Percentiles rank a stretch among this genome's conserved stretches.
Evolutionary conservation across 2,329 filamentous ascomycete genomes (phyloP).

Genomic region (Alternaria triticina): DNA sequence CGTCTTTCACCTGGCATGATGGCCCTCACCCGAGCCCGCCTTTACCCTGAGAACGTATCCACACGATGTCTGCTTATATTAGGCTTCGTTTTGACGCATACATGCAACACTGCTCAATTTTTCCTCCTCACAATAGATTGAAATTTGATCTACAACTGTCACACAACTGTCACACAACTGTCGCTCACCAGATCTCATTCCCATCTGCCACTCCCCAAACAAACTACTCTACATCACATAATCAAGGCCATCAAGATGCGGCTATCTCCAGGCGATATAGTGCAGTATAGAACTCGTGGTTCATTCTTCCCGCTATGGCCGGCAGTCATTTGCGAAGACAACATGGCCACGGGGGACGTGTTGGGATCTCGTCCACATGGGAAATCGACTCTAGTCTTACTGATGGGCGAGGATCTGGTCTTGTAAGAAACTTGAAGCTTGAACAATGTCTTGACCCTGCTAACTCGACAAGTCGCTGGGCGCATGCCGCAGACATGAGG

Average conservation of each 20-base stretch:
- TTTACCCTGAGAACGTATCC: slow-evolving; percentile 1
- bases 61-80: not conserved
- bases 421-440: slow-evolving; percentile 13
- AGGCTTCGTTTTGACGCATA: not conserved
- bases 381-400: slow-evolving; percentile 18
- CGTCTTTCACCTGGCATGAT: slow-evolving; percentile 1
- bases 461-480: slow-evolving; percentile 28
- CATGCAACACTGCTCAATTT: not conserved
- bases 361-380: slow-evolving; percentile 12
- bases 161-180: not conserved
- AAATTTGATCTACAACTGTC: not conserved
- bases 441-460: not conserved
- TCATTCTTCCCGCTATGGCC: slow-evolving; percentile 19
- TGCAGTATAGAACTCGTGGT: too few species aligned
- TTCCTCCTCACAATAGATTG: not conserved
- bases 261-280: not conserved
- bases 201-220: not conserved
- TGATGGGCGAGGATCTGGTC: slow-evolving; percentile 14
- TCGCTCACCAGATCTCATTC: not conserved
- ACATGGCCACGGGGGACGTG: slow-evolving; percentile 18
- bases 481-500: slow-evolving; percentile 13
- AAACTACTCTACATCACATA: not conserved
- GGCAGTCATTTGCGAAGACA: slow-evolving; percentile 27
- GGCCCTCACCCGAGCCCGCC: not conserved
- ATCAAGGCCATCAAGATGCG: not conserved